Percentiles rank a stretch among this genome's conserved stretches.
Evolutionary conservation across 208 protist genomes (phyloP).

Genomic region (Trypanosoma brucei): DNA sequence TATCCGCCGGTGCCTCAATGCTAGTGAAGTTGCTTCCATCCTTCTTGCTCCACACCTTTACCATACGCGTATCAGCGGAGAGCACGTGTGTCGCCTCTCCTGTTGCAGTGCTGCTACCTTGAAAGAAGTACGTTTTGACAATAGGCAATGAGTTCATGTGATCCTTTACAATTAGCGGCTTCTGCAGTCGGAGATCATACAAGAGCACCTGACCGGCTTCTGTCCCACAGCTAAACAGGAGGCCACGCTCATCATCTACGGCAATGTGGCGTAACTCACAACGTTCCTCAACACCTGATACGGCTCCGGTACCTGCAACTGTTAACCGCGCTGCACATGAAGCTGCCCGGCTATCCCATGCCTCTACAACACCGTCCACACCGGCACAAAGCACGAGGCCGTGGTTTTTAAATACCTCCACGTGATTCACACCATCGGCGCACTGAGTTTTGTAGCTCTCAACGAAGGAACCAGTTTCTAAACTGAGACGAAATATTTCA

Average conservation of each 20-base stretch:
- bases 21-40: constrained; percentile 85
- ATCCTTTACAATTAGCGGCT: constrained; percentile 92
- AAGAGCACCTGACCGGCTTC: constrained; percentile 75
- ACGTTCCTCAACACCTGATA: constrained; percentile 24
- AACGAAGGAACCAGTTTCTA: constrained; percentile 77
- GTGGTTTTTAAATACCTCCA: constrained; percentile 62
- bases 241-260: constrained; percentile 53
- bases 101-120: constrained; percentile 69
- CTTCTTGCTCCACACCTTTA: constrained; percentile 93
- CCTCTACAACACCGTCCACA: constrained; percentile 72
- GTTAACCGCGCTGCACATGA: constrained; percentile 45
- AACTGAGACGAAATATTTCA: constrained; percentile 79
- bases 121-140: constrained; percentile 90
- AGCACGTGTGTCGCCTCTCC: constrained; percentile 67
- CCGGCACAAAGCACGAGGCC: constrained; percentile 66
- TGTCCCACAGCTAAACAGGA: constrained; percentile 79
- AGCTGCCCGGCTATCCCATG: constrained; percentile 67
- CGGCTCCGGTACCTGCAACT: constrained; percentile 33
- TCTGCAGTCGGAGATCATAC: constrained; percentile 85
- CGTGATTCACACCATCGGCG: constrained; percentile 54
- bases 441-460: constrained; percentile 74
- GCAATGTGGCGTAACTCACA: constrained; percentile 70
- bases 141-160: constrained; percentile 95
- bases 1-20: constrained; percentile 79
- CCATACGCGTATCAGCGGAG: constrained; percentile 84